These are phyloP conservation scores for Micromonas pusilla DNA, from an alignment of 139 green algal genomes.

Conservation along the genomic window DNA sequence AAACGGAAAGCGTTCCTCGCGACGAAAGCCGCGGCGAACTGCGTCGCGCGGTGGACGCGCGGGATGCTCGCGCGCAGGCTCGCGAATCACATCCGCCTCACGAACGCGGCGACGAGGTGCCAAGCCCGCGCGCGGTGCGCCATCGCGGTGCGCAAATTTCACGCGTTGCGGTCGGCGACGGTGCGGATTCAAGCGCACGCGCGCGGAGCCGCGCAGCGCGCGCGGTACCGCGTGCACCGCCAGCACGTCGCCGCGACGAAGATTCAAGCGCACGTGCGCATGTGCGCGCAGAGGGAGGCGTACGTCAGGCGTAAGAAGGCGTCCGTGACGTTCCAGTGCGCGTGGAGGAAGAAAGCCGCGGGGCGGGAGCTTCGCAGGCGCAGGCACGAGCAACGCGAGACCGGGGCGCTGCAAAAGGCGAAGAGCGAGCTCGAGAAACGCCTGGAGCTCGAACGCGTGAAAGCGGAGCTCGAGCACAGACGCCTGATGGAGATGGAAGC, in stretches of 20 bases:
- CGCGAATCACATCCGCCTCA: slow-evolving; percentile 27
- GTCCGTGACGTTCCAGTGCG: slow-evolving; percentile 34
- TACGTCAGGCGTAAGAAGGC: not conserved
- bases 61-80: slow-evolving; percentile 32
- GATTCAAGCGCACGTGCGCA: not conserved
- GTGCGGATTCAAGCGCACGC: slow-evolving; percentile 47
- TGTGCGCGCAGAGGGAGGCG: not conserved
- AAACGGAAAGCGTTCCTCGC: not conserved
- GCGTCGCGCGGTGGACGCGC: slow-evolving; percentile 17
- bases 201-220: not conserved
- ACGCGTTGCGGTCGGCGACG: slow-evolving; percentile 25
- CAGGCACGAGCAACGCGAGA: slow-evolving; percentile 27
- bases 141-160: slow-evolving; percentile 38
- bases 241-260: not conserved
- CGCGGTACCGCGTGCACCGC: not conserved
- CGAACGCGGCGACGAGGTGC: slow-evolving; percentile 47
- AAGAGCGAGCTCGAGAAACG: slow-evolving; percentile 38
- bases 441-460: not conserved
- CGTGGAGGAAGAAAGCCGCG: slow-evolving; percentile 32
- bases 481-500: slow-evolving; percentile 7
- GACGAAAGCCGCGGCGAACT: slow-evolving; percentile 25
- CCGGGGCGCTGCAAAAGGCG: slow-evolving; percentile 30
- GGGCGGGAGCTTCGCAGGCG: not conserved
- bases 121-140: slow-evolving; percentile 46
- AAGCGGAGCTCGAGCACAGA: not conserved